Base-by-base conservation (phyloP, 2,329 filamentous ascomycete genomes). In the Talaromyces sp. region DNA sequence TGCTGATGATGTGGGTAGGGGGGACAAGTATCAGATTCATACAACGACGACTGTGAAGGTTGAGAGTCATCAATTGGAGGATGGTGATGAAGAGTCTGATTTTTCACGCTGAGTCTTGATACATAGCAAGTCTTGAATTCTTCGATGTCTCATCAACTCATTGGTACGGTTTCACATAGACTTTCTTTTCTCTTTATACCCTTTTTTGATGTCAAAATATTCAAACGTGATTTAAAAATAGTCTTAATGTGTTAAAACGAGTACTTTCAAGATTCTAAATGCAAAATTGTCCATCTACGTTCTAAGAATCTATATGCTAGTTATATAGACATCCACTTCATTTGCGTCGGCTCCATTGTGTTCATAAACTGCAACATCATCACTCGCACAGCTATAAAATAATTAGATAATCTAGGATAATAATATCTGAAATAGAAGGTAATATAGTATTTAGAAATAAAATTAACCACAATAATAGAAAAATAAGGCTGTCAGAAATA, bases 1-100 rank as follows among this genome's bases (percentile, higher is more conserved):
- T 27, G 22, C 41, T n/a, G 19, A 50, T 27, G 24, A 60, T 64
- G 60, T 11, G 24, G 39, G 14, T 50, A 39, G 24, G 10, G 24
- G 52, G 19, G 41, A 45, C 13, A 31, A 24, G 43, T 50, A 54
- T 10, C 60, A 63, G 31, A 68, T 69, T 33, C 68, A 64, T 22
- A 66, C 66, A 2, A 60, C 64, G 8, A 69, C 63, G 33, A 68
- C 68, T 54, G 66, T 69, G 33, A 66, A 39, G 60, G 62, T 69
- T n/a, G 68, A 69, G 62, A 65, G 64, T 63, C 61, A 63, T 47
- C 35, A 16, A 7, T 24, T 43, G 45, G 37, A 35, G 13, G 57
- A 60, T 14, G 57, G 35, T 19, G 35, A 31, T 27, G 13, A 52
- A 14, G 45, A 49, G 14, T 52, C 27, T 16, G 14, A 52, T 33